Evolutionary conservation across 2,329 filamentous ascomycete genomes (phyloP).

Genomic region (Colletotrichum orbiculare): DNA sequence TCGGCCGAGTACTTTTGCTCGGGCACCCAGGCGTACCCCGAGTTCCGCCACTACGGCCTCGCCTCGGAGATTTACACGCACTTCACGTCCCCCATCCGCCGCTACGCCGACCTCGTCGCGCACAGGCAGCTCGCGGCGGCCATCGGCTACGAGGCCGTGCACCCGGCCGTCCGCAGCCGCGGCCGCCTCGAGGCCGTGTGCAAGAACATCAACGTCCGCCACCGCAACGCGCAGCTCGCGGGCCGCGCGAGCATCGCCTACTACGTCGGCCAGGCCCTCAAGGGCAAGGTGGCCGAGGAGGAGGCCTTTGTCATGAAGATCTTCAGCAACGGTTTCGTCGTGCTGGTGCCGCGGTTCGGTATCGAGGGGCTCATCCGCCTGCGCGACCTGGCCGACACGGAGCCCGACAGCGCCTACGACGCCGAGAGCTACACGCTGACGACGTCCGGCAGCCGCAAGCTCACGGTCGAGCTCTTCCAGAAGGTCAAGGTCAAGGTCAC

Average conservation of each 20-base stretch:
- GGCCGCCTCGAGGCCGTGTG: constrained; percentile 91
- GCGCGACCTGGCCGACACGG: constrained; percentile 81
- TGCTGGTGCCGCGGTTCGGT: constrained; percentile 94
- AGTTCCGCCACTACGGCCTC: constrained; percentile 97
- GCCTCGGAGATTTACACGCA: constrained; percentile 98
- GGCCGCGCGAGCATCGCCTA: constrained; percentile 95
- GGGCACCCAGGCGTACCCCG: constrained; percentile 89
- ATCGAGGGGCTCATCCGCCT: constrained; percentile 93
- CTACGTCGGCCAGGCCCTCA: constrained; percentile 96
- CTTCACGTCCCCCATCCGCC: constrained; percentile 96
- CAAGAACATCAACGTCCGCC: constrained; percentile 97
- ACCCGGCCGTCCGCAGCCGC: constrained; percentile 82
- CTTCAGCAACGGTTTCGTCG: constrained; percentile 97
- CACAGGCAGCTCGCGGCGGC: constrained; percentile 95
- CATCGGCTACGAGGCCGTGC: constrained; percentile 91
- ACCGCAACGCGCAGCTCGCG: constrained; percentile 96
- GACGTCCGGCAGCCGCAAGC: constrained; percentile 64
- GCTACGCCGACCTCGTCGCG: constrained; percentile 95
- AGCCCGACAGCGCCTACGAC: constrained; percentile 86
- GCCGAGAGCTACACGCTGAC: constrained; percentile 84
- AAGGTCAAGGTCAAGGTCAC: constrained; percentile 90
- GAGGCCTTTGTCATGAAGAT: constrained; percentile 97
- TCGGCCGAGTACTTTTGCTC: constrained; percentile 98
- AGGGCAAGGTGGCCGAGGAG: constrained; percentile 79
- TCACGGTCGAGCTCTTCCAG: constrained; percentile 86